A percentile compares a stretch with the other conserved stretches of the same genome.
Evolutionary conservation across 257 asterid species (phyloP).

Genomic region (Penstemon newberryi): DNA sequence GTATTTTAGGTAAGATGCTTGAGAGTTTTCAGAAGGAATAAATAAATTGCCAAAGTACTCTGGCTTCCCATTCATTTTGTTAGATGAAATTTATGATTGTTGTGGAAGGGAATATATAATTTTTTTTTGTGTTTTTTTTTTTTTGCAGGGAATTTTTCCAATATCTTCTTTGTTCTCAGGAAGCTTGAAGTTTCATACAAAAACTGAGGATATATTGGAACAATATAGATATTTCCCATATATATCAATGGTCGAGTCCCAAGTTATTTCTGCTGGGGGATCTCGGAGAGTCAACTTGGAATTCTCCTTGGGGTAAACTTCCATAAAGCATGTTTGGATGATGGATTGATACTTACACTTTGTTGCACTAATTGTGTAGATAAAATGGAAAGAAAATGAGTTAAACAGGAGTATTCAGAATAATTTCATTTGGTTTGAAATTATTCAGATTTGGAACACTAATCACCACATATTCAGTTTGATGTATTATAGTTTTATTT

Average conservation of each 20-base stretch:
- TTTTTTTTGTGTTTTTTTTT: constrained; percentile 14
- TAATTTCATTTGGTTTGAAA: not conserved
- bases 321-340: constrained; percentile 8
- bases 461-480: not conserved
- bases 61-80: not conserved
- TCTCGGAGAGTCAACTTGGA: constrained; percentile 74
- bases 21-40: too few relatives aligned
- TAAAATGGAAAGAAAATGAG: not conserved
- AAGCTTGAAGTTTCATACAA: constrained; percentile 72
- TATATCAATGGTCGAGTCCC: constrained; percentile 42
- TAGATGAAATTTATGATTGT: constrained; percentile 11
- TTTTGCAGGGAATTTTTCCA: constrained; percentile 85
- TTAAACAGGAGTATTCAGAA: not conserved
- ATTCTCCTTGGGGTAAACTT: constrained; percentile 73
- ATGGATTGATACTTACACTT: not conserved
- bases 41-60: not conserved
- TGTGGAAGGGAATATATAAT: constrained; percentile 7
- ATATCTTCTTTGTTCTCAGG: constrained; percentile 64
- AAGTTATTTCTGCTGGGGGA: constrained; percentile 41
- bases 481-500: constrained; percentile 4
- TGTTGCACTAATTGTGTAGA: not conserved
- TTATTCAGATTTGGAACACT: too few relatives aligned
- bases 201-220: constrained; percentile 48
- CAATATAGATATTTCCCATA: constrained; percentile 55
- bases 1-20: not conserved